These are phyloP conservation scores for Roridomyces roridus DNA, from an alignment of 768 basidiomycete species.

Conservation along the genomic window DNA sequence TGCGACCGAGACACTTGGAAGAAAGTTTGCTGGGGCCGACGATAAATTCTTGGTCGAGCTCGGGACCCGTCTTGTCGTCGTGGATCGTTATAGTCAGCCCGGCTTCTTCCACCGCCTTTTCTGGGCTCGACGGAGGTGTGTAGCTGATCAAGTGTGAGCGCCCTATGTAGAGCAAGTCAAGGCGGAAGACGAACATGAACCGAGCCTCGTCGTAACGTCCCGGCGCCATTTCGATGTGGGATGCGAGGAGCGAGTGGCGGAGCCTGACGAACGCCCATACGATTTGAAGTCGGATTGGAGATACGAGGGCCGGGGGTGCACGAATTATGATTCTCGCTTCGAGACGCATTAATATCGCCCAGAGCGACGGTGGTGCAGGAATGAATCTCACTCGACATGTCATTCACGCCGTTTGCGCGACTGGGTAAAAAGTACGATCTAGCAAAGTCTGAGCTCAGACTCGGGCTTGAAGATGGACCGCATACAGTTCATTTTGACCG, in stretches of 20 bases:
- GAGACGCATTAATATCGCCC: neutral
- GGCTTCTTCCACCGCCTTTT: conserved; percentile 19
- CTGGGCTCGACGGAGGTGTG: conserved; percentile 11
- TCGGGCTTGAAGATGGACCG: neutral
- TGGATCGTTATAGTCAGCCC: conserved; percentile 7
- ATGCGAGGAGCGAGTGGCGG: conserved; percentile 12
- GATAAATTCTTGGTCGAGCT: conserved; percentile 15
- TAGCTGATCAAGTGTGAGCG: neutral
- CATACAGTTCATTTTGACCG: conserved; percentile 14
- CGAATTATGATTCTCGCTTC: conserved; percentile 10
- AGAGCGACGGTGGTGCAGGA: neutral
- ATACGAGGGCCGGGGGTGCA: conserved; percentile 9
- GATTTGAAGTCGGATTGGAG: conserved; percentile 10
- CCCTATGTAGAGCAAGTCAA: neutral
- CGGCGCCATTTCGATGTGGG: conserved; percentile 16
- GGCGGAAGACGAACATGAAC: conserved; percentile 8
- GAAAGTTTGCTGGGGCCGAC: conserved; percentile 10
- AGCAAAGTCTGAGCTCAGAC: neutral
- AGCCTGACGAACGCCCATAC: conserved; percentile 20
- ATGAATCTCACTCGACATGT: conserved; percentile 12
- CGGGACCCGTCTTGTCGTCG: conserved; percentile 4
- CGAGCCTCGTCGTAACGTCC: conserved; percentile 15
- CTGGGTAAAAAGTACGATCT: conserved; percentile 19
- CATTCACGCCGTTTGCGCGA: conserved; percentile 17
- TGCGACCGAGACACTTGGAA: conserved; percentile 7